These are phyloP conservation scores for Crithidia fasciculata DNA, from an alignment of 208 protist species.

Conservation along the genomic window DNA sequence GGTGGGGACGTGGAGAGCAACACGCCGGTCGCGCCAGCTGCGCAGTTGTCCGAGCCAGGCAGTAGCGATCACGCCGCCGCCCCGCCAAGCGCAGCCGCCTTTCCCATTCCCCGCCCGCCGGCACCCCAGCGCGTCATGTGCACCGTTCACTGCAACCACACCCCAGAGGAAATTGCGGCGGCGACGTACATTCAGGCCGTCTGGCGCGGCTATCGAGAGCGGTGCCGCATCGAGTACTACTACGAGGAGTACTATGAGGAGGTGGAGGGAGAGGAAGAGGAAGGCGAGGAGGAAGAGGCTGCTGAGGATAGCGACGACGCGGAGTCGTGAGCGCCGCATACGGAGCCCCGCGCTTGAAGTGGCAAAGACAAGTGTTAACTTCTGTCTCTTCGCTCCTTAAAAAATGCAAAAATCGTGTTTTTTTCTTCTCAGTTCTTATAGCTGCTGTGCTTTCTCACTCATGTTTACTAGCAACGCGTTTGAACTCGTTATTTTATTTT, in stretches of 20 bases:
- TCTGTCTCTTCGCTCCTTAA: too few species aligned
- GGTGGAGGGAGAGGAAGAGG: constrained; percentile 26
- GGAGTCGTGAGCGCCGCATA: neutral
- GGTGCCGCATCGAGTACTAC: constrained; percentile 54
- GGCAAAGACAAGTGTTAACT: too few species aligned
- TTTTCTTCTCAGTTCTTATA: neutral
- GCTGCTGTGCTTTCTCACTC: too few species aligned
- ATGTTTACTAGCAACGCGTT: too few species aligned
- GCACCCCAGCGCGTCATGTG: constrained; percentile 1
- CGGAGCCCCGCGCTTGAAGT: too few species aligned
- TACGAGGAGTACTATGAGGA: constrained; percentile 63
- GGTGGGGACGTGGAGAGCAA: neutral
- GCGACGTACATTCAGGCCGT: constrained; percentile 51
- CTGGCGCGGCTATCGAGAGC: constrained; percentile 60
- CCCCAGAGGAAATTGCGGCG: constrained; percentile 26
- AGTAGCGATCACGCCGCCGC: neutral
- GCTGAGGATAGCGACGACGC: neutral
- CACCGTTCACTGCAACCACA: constrained; percentile 8
- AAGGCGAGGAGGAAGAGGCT: constrained; percentile 12
- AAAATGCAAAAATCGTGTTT: neutral
- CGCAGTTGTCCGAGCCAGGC: too few species aligned
- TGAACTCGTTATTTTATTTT: too few species aligned
- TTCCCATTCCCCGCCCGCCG: constrained; percentile 13
- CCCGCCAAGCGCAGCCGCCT: neutral
- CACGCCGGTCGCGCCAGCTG: too few species aligned